Evolutionary conservation across 2,329 filamentous ascomycete genomes (phyloP), one percentile per base, ranked within the genome.

Genomic region (Saccharata proteae): DNA sequence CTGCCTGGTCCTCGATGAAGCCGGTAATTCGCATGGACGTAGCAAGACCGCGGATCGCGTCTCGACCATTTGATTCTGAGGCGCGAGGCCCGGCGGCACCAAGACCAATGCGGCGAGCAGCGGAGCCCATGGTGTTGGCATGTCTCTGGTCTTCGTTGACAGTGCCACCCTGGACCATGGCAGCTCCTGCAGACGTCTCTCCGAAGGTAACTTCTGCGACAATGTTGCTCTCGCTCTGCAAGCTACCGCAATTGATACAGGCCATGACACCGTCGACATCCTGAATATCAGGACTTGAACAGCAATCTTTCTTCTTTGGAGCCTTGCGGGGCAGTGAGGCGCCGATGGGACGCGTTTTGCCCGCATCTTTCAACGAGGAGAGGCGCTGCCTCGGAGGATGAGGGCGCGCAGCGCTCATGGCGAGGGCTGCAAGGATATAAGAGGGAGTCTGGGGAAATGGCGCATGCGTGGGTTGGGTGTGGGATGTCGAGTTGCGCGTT

Each of bases 171-270:
- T 94, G 84, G 12, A 94, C 84, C 30, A 92, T 72, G 31, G 88
- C 86, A 29, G 82, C 84, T 46, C 90, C 90, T 19, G 74, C 77
- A 0, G 82, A 74, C 16, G 75, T 80, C 61, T 98, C 88, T 41
- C 85, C 85, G 49, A 96, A 98, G 14, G 78, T 78, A 39, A 96
- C 74, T 54, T 98, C 90, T 29, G 84, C 74, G 36, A 94, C 86
- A 40, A 96, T 93, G 48, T 92, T 85, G 51, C 75, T 77, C 49
- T 92, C 80, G 44, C 81, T 78, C 34, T 88, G 73, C 42, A 93
- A 74, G 38, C 74, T 77, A 67, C 85, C 88, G 55, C 90, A 96
- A 27, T 74, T 79, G 38, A 76, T 73, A 58, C 90, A 96, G 43
- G 82, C 65, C 40, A 62, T 59, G 38, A 62, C 41, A 32, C 53